Conservation (phyloP, 495 filamentous ascomycete genomes). For the Penicillium fimorum region DNA sequence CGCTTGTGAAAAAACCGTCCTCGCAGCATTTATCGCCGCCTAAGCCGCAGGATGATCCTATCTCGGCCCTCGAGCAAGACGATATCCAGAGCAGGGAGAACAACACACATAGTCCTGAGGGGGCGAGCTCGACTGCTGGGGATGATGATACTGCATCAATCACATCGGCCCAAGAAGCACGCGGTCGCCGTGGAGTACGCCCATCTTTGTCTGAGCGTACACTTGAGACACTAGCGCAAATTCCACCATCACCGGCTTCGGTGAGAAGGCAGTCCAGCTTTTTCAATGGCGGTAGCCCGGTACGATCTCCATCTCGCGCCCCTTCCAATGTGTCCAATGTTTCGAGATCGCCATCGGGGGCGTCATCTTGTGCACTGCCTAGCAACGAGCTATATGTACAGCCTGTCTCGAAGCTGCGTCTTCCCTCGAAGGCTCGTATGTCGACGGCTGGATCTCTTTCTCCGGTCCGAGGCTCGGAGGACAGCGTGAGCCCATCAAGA, state of each 20-base stretch:
- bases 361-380: slow-evolving; percentile 32
- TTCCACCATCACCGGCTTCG: slow-evolving; percentile 64
- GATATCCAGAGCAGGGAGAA: slow-evolving; percentile 19
- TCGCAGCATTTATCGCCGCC: slow-evolving; percentile 29
- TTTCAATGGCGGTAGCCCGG: slow-evolving; percentile 56
- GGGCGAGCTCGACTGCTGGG: slow-evolving; percentile 17
- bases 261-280: slow-evolving; percentile 58
- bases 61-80: slow-evolving; percentile 15
- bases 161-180: slow-evolving; percentile 22
- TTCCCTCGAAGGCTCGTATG: slow-evolving; percentile 33
- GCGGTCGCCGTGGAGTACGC: slow-evolving; percentile 32
- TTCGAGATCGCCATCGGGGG: slow-evolving; percentile 49
- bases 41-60: slow-evolving; percentile 18
- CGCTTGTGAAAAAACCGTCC: slow-evolving; percentile 38
- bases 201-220: slow-evolving; percentile 69
- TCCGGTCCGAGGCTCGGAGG: slow-evolving; percentile 15
- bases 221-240: slow-evolving; percentile 62
- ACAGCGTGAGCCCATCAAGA: slow-evolving; percentile 29
- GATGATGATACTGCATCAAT: slow-evolving; percentile 16
- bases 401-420: slow-evolving; percentile 31
- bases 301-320: slow-evolving; percentile 55
- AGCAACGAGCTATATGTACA: slow-evolving; percentile 28
- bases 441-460: slow-evolving; percentile 21
- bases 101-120: slow-evolving; percentile 20
- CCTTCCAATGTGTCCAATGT: slow-evolving; percentile 52